A percentile compares a stretch with the other conserved stretches of the same genome.
These are phyloP conservation scores for Acer saccharum DNA, from an alignment of 345 rosid genomes.

Conservation along the genomic window DNA sequence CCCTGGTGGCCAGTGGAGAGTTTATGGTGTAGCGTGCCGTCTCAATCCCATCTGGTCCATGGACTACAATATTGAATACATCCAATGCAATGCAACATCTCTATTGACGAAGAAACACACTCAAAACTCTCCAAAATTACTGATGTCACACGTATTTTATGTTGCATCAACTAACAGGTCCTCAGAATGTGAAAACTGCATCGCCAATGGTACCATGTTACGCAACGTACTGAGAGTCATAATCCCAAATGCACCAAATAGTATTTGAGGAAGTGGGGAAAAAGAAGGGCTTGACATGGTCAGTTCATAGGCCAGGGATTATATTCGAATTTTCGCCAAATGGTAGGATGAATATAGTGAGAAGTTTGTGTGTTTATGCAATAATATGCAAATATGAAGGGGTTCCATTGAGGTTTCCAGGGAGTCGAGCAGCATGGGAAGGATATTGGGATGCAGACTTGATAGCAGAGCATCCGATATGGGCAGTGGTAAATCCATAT, in stretches of 20 bases:
- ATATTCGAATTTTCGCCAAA: conserved; percentile 44
- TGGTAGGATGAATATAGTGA: conserved; percentile 39
- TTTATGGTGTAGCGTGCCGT: conserved; percentile 45
- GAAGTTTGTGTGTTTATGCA: conserved; percentile 38
- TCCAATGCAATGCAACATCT: conserved; percentile 54
- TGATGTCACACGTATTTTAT: conserved; percentile 47
- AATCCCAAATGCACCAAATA: conserved; percentile 37
- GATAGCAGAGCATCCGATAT: conserved; percentile 47
- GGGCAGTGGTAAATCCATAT: conserved; percentile 37
- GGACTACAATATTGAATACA: conserved; percentile 38
- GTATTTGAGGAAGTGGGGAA: conserved; percentile 25
- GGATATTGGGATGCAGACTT: conserved; percentile 37
- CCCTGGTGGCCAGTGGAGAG: conserved; percentile 59
- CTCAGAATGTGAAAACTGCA: conserved; percentile 43
- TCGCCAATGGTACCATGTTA: conserved; percentile 39
- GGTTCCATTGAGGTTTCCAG: conserved; percentile 36
- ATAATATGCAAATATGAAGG: conserved; percentile 46
- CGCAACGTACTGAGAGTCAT: conserved; percentile 39
- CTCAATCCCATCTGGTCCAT: conserved; percentile 27
- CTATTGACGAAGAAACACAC: conserved; percentile 25
- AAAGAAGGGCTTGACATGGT: conserved; percentile 44
- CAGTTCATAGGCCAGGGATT: conserved; percentile 41
- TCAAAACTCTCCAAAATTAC: conserved; percentile 34
- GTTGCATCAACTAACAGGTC: conserved; percentile 29
- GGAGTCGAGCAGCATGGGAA: conserved; percentile 38